Base-by-base conservation (phyloP, 108 stramenopile genomes). In the Skeletonema grethae region DNA sequence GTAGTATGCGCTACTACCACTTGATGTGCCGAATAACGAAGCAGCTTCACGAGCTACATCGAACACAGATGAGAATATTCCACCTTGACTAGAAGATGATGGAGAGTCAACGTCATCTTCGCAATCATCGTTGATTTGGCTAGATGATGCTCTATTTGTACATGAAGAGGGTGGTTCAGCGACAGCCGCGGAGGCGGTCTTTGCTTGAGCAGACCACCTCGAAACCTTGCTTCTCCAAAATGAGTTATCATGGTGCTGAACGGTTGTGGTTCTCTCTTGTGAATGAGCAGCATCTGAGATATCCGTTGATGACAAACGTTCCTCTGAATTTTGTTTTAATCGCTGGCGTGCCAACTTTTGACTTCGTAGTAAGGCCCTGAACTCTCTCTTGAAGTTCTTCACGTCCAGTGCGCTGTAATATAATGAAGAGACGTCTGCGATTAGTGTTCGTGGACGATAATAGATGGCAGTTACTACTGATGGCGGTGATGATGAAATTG, bases 31-130 rank as follows among this genome's bases (percentile, higher is more conserved):
- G 15, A 73, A 65, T 38, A 72, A 18, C 1, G 61, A 63, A 9
- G 63, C 62, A 31, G 71, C 71, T 48, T 39, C 71, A 12, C 61
- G 58, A 5, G 63, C 72, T 2, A 73, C 72, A 73, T 73, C 72
- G 45, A 65, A 73, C 1, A 73, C 72, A 5, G 72, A 73, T 16
- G 72, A 73, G 31, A 73, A 73, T 13, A 73, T 3, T 11, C 63
- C 71, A 22, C 45, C 61, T 45, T n/a, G 43, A 11, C 9, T 4
- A 45, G 15, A n/a, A 45, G 15, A n/a, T 45, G 12, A 4, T 13
- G n/a, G 13, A 29, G 57, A 20, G 28, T 13, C 16, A 34, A 16
- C 13, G 18, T 59, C 18, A 34, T 29, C 57, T 20, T 34, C 28
- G 30, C 16, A 13, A 29, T 16, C 57, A 25, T 13, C 15, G 57